Evolutionary conservation across 352 stramenopile species (phyloP).

Genomic region (Globisporangium spinosum): DNA sequence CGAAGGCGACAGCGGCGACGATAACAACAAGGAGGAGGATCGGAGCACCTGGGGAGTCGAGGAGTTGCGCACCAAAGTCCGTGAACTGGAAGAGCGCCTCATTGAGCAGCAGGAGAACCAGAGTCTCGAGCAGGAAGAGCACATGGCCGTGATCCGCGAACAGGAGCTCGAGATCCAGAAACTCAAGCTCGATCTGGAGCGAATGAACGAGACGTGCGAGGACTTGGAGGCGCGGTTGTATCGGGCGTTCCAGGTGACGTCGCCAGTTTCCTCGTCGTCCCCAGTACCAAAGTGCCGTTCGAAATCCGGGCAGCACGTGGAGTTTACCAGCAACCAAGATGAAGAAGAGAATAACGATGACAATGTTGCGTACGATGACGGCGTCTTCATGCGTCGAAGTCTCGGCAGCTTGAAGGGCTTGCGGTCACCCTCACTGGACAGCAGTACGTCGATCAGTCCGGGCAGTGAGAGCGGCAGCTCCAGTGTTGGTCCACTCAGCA

Average conservation of each 20-base stretch:
- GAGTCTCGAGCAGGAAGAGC: slow-evolving; percentile 43
- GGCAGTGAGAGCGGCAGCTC: slow-evolving; percentile 19
- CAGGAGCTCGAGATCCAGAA: slow-evolving; percentile 49
- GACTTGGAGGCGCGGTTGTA: slow-evolving; percentile 27
- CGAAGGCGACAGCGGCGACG: neutral
- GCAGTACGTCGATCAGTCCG: neutral
- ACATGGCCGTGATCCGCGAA: slow-evolving; percentile 57
- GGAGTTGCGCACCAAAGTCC: slow-evolving; percentile 24
- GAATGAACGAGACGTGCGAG: slow-evolving; percentile 31
- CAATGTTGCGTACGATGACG: neutral
- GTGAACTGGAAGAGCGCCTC: slow-evolving; percentile 41
- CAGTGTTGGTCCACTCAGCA: slow-evolving; percentile 2
- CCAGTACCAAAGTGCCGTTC: neutral
- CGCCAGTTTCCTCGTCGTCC: slow-evolving; percentile 3
- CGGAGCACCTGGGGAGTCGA: neutral
- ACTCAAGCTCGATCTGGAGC: slow-evolving; percentile 31
- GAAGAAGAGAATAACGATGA: neutral
- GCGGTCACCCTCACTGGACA: slow-evolving; percentile 13
- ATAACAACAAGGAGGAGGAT: slow-evolving; percentile 4
- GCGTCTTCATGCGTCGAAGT: neutral
- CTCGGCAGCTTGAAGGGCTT: neutral
- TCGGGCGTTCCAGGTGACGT: slow-evolving; percentile 6
- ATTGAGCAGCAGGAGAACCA: slow-evolving; percentile 30
- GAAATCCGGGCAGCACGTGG: neutral
- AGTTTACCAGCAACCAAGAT: neutral